Evolutionary conservation across 441 rosid species (phyloP), one percentile per base, ranked within the genome.

Genomic region (Brassica hybrid): DNA sequence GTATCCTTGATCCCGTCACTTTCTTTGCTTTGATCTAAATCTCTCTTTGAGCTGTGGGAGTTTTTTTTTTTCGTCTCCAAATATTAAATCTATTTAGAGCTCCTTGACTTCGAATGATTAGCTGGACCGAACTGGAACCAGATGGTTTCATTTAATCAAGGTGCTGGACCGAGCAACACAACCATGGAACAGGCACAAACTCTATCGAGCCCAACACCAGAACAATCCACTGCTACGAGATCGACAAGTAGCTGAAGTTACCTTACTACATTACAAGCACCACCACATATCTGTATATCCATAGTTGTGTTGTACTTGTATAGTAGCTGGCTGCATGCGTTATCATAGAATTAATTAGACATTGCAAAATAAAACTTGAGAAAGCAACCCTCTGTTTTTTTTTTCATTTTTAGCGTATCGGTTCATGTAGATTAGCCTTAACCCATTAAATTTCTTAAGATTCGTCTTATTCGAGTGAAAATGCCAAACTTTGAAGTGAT

Each of bases 81-180:
- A 18, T 69, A 41, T 56, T 36, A 69, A 17, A 52, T 16, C 14
- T 79, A 5, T 52, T 17, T 25, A 67, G 72, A 82, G 58, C 67
- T 83, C 89, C 89, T 36, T 89, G 65, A 90, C 89, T 77, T 17
- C 5, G 75, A 11, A 16, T 74, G 45, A 34, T 34, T 81, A 90
- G 96, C 93, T 79, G 88, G 77, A 70, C 59, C 80, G 5, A 90
- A 88, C 74, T 91, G 96, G 97, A 85, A 84, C 64, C 88, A 81
- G 32, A 83, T 91, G 34, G 89, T 80, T 60, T 85, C 88, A 34
- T 86, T 85, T 58, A 69, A 81, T 48, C 83, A 86, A 43, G 91
- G 88, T 5, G 79, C 77, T 36, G 74, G 72, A 78, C 83, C 87
- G 71, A 83, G 82, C 59, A 80, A 84, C 79, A 82, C 82, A 64